A percentile compares a stretch with the other conserved stretches of the same genome.
These are phyloP conservation scores for Calonectria henricotiae DNA, from an alignment of 2,329 filamentous ascomycete genomes.

Conservation along the genomic window DNA sequence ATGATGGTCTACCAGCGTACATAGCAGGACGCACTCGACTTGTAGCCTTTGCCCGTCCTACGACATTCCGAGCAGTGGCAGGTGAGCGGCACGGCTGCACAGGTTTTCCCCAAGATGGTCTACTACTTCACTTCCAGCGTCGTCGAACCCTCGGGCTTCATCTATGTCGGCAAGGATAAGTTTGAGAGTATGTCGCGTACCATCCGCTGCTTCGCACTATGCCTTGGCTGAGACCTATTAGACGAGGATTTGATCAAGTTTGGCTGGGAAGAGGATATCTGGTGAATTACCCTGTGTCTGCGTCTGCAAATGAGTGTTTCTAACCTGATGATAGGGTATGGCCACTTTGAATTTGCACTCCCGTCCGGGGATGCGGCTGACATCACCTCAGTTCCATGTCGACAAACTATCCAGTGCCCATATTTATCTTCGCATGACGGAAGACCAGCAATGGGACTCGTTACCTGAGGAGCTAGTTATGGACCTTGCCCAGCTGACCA, in stretches of 20 bases:
- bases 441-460: slow-evolving; percentile 86
- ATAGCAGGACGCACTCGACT: not conserved
- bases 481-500: slow-evolving; percentile 97
- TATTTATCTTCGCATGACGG: slow-evolving; percentile 89
- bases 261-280: slow-evolving; percentile 96
- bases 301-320: slow-evolving; percentile 1
- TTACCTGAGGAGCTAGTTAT: slow-evolving; percentile 83
- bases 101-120: slow-evolving; percentile 76
- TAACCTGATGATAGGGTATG: slow-evolving; percentile 47
- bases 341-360: not conserved
- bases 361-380: slow-evolving; percentile 14
- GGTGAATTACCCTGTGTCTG: slow-evolving; percentile 68
- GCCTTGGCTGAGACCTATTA: slow-evolving; percentile 60
- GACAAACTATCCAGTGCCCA: slow-evolving; percentile 98
- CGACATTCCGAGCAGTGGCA: not conserved
- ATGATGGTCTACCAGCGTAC: slow-evolving; percentile 2
- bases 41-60: not conserved
- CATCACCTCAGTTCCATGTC: slow-evolving; percentile 86
- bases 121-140: slow-evolving; percentile 94
- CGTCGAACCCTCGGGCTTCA: slow-evolving; percentile 85
- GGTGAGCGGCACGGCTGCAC: slow-evolving; percentile 10
- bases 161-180: slow-evolving; percentile 99
- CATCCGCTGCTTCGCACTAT: slow-evolving; percentile 32
- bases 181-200: slow-evolving; percentile 85
- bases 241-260: slow-evolving; percentile 97